These are phyloP conservation scores for Mortierella sp. DNA, from an alignment of 371 early-diverging fungal genomes.

Conservation along the genomic window DNA sequence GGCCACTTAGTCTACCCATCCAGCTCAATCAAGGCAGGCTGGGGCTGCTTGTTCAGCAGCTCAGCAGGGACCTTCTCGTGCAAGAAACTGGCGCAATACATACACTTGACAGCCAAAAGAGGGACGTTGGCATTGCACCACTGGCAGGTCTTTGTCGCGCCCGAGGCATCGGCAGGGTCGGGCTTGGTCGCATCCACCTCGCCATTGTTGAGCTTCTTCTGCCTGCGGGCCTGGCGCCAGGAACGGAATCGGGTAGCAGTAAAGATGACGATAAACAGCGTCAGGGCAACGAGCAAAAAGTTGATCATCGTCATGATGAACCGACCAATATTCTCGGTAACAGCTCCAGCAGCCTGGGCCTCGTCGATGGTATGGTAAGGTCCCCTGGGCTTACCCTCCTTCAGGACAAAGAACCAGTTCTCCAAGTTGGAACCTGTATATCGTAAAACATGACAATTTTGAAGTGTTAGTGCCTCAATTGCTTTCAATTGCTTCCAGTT, in stretches of 20 bases:
- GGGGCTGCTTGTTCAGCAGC: constrained; percentile 38
- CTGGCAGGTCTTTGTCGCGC: constrained; percentile 45
- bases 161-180: constrained; percentile 37
- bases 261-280: constrained; percentile 50
- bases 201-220: constrained; percentile 18
- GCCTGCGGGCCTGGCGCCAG: constrained; percentile 18
- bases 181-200: constrained; percentile 39
- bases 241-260: constrained; percentile 13
- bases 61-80: constrained; percentile 59
- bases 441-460: not conserved
- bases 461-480: no score
- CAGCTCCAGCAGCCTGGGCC: constrained; percentile 58
- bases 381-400: constrained; percentile 9
- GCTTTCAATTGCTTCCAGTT: no score
- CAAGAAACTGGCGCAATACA: constrained; percentile 58
- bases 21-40: constrained; percentile 47
- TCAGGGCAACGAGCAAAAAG: constrained; percentile 50
- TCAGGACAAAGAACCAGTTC: constrained; percentile 58
- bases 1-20: constrained; percentile 24
- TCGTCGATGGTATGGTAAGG: constrained; percentile 40
- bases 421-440: constrained; percentile 56
- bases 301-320: constrained; percentile 53
- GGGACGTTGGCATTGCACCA: constrained; percentile 59
- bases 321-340: constrained; percentile 59
- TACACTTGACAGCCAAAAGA: constrained; percentile 56